Evolutionary conservation across 164 flowering plant genomes (phyloP).

Genomic region (Liriodendron chinense): DNA sequence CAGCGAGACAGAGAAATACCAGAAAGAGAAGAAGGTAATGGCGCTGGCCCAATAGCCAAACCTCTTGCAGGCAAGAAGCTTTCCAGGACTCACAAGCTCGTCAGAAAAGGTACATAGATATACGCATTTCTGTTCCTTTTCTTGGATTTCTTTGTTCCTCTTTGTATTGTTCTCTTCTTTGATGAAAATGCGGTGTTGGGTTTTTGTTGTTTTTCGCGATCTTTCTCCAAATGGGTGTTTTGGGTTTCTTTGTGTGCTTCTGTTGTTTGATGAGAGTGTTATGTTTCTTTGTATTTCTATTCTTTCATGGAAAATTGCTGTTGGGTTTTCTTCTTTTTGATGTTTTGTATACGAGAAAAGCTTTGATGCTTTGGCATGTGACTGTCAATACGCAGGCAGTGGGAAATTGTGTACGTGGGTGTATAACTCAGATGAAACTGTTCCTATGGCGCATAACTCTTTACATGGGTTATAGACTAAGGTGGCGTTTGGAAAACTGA

Average conservation of each 20-base stretch:
- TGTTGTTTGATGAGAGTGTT: background rate
- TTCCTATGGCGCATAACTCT: no score
- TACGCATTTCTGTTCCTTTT: background rate
- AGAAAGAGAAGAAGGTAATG: slow-evolving; percentile 68
- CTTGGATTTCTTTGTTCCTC: background rate
- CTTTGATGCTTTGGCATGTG: no score
- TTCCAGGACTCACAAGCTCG: slow-evolving; percentile 76
- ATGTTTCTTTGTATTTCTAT: background rate
- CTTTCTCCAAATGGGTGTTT: background rate
- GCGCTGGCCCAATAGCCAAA: slow-evolving; percentile 78
- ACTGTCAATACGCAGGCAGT: no score
- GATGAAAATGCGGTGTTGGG: background rate
- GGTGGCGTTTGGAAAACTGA: no score
- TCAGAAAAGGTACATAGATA: slow-evolving; percentile 62
- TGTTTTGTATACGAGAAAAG: no score
- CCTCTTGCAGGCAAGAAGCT: slow-evolving; percentile 93
- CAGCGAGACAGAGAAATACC: slow-evolving; percentile 67
- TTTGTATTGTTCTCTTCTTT: background rate
- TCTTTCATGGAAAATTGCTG: background rate
- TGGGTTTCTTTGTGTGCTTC: background rate
- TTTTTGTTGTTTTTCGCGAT: background rate
- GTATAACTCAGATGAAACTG: no score
- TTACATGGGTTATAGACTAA: no score
- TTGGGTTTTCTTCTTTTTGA: background rate
- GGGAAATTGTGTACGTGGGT: no score